These are phyloP conservation scores for Venturia pyrina DNA, from an alignment of 2,329 filamentous ascomycete species.

Conservation along the genomic window DNA sequence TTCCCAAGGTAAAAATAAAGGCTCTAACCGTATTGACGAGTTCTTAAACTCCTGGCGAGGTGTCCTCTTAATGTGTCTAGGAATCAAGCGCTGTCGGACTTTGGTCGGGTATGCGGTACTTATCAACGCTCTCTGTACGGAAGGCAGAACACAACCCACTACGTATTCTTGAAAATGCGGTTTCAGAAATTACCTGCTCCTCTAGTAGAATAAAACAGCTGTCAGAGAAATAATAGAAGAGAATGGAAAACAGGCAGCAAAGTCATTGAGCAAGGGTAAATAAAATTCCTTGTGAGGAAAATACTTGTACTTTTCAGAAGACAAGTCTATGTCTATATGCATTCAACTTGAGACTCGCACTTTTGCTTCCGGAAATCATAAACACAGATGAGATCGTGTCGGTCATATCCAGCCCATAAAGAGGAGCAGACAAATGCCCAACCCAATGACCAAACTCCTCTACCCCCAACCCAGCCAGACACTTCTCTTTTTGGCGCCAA, in stretches of 20 bases:
- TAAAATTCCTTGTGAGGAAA: neutral
- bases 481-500: neutral
- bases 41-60: no score
- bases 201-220: no score
- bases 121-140: no score
- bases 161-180: no score
- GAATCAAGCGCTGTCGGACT: no score
- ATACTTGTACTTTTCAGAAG: constrained; percentile 5
- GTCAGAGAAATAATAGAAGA: neutral
- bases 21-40: no score
- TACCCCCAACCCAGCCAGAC: constrained; percentile 5
- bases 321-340: constrained; percentile 4
- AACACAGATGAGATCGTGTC: constrained; percentile 2
- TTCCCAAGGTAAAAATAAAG: no score
- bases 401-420: neutral
- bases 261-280: neutral
- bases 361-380: constrained; percentile 6
- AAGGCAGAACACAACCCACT: no score
- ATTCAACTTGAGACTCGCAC: constrained; percentile 1
- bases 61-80: no score
- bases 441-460: constrained; percentile 4
- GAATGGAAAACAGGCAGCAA: neutral
- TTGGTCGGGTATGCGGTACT: no score
- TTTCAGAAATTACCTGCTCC: no score
- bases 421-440: neutral